Percentiles rank a stretch among this genome's conserved stretches.
phyloP scores from a whole-genome alignment of 1,139 yeast species.

The Candida tetrigidarum region DNA sequence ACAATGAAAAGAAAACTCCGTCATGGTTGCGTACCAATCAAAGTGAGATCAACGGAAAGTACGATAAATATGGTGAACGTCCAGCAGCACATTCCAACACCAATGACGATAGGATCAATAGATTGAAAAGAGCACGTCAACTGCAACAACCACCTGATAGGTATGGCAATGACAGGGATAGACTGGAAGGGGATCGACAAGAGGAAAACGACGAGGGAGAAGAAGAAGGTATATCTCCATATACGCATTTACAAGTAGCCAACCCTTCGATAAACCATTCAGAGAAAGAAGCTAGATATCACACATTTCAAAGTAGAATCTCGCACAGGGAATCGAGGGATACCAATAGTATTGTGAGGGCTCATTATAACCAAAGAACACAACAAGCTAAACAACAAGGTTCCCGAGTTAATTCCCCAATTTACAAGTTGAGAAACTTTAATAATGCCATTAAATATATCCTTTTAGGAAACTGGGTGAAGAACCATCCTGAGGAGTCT shows the following conservation, averaged over 20 bases:
- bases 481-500: slow-evolving; percentile 46
- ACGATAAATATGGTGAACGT: slow-evolving; percentile 43
- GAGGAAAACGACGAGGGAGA: slow-evolving; percentile 11
- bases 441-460: slow-evolving; percentile 92
- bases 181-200: too few relatives aligned
- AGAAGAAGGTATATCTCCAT: slow-evolving; percentile 29
- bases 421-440: slow-evolving; percentile 83
- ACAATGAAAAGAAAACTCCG: slow-evolving; percentile 30
- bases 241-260: slow-evolving; percentile 34
- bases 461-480: slow-evolving; percentile 71
- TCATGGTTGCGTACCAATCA: slow-evolving; percentile 40
- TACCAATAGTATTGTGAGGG: slow-evolving; percentile 66
- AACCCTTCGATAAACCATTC: slow-evolving; percentile 28
- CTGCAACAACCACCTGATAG: slow-evolving; percentile 4
- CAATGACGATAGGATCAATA: slow-evolving; percentile 5
- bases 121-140: slow-evolving; percentile 14
- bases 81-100: slow-evolving; percentile 5
- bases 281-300: slow-evolving; percentile 24
- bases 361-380: slow-evolving; percentile 87
- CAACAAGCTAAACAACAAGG: slow-evolving; percentile 65
- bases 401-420: slow-evolving; percentile 75
- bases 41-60: slow-evolving; percentile 32
- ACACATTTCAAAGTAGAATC: slow-evolving; percentile 46
- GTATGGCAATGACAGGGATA: neutral
- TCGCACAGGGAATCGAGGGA: slow-evolving; percentile 40